Conservation (phyloP, 2,329 filamentous ascomycete genomes). For the Huntiella omanensis region DNA sequence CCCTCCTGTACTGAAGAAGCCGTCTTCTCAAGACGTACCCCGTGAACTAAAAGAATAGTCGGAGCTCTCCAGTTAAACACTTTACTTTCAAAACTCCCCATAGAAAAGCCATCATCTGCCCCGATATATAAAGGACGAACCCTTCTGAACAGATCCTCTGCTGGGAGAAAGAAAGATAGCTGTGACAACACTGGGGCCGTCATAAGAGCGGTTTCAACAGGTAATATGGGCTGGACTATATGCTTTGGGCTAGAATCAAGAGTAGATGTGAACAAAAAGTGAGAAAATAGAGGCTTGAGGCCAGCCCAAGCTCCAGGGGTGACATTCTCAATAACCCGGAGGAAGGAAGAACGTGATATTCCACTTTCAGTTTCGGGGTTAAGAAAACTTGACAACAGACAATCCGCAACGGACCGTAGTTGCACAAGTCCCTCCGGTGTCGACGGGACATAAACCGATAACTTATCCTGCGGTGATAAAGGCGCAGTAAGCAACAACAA, state of each 20-base stretch:
- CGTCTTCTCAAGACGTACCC: conserved; percentile 35
- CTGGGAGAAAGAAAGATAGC: conserved; percentile 53
- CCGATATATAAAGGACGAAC: conserved; percentile 53
- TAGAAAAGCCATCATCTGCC: conserved; percentile 52
- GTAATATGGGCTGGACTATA: conserved; percentile 29
- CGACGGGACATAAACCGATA: conserved; percentile 40
- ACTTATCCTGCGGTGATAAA: conserved; percentile 41
- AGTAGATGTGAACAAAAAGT: not conserved
- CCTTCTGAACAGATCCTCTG: conserved; percentile 42
- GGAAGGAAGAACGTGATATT: conserved; percentile 45
- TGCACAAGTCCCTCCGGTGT: conserved; percentile 32
- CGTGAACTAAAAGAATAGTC: conserved; percentile 51
- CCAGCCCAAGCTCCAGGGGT: conserved; percentile 7
- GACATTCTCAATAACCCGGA: conserved; percentile 23
- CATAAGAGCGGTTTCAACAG: conserved; percentile 40
- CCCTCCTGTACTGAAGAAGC: conserved; percentile 32
- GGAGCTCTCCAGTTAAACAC: conserved; percentile 64
- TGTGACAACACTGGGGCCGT: conserved; percentile 47
- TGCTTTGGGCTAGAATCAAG: not conserved
- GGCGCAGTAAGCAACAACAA: conserved; percentile 49
- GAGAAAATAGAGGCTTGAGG: not conserved
- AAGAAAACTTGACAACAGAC: conserved; percentile 46
- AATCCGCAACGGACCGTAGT: conserved; percentile 43
- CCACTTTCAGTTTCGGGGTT: conserved; percentile 44
- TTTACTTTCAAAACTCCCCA: conserved; percentile 57